Percentiles rank a stretch among this genome's conserved stretches.
phyloP scores from a whole-genome alignment of 202 grass and related monocot genomes.

The Carex sylvatica region DNA sequence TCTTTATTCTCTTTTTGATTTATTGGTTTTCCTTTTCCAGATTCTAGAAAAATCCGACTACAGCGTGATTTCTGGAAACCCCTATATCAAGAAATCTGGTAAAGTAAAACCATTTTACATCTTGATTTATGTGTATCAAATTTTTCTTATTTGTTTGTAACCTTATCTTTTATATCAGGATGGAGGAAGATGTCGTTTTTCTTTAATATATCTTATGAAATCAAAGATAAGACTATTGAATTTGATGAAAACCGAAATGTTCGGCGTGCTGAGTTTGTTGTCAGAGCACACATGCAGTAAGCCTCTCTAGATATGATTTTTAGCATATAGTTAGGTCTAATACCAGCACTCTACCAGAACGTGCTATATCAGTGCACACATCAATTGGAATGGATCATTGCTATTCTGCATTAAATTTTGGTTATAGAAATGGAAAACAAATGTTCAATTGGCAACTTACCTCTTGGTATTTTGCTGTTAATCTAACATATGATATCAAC shows the following conservation, averaged over 20 bases:
- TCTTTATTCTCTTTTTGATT: neutral
- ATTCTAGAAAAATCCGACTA: constrained; percentile 78
- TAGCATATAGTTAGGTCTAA: neutral
- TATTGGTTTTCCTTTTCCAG: constrained; percentile 28
- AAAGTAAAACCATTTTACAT: neutral
- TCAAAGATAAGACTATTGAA: constrained; percentile 72
- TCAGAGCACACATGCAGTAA: constrained; percentile 74
- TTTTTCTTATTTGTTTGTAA: constrained; percentile 9
- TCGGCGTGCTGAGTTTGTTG: constrained; percentile 74
- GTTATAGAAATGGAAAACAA: neutral
- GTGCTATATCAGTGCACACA: neutral
- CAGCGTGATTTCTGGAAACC: constrained; percentile 62
- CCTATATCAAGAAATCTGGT: constrained; percentile 93
- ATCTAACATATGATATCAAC: neutral
- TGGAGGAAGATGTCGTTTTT: constrained; percentile 96
- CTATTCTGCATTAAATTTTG: neutral
- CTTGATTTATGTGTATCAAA: neutral
- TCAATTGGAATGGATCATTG: neutral
- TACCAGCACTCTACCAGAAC: neutral
- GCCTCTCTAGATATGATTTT: constrained; percentile 14
- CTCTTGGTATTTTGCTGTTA: neutral
- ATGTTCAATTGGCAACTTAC: neutral
- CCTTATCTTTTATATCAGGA: constrained; percentile 35
- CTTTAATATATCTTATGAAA: constrained; percentile 87
- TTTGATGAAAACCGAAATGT: constrained; percentile 84